Conservation (phyloP, 176 grass and related monocot genomes). For the Raddia distichophylla region DNA sequence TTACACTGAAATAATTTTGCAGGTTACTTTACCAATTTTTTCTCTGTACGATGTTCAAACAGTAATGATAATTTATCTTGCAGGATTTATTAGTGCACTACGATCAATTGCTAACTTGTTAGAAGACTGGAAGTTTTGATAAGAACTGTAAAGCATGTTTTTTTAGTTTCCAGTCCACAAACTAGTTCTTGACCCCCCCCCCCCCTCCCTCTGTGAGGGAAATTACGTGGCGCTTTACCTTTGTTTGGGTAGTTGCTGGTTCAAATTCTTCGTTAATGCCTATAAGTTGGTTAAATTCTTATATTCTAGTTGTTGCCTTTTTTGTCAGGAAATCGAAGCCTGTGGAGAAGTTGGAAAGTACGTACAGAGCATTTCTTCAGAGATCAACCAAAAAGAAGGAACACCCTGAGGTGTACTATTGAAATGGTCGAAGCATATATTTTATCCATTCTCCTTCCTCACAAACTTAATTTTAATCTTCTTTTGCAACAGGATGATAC, state of each 20-base stretch:
- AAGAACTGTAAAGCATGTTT: background rate
- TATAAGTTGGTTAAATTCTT: background rate
- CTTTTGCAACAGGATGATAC: slow-evolving; percentile 57
- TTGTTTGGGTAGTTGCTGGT: slow-evolving; percentile 14
- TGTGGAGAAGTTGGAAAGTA: slow-evolving; percentile 73
- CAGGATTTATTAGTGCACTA: background rate
- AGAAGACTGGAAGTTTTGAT: background rate
- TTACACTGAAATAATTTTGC: background rate
- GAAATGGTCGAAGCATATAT: background rate
- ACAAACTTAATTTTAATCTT: background rate
- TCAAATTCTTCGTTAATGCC: background rate
- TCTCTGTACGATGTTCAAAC: background rate
- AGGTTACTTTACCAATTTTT: background rate
- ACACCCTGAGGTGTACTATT: slow-evolving; percentile 52
- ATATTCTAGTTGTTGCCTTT: background rate
- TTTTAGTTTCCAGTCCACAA: slow-evolving; percentile 9
- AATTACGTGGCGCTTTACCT: background rate
- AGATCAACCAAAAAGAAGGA: slow-evolving; percentile 64
- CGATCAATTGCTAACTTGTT: background rate
- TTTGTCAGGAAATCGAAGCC: slow-evolving; percentile 63
- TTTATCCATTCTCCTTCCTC: background rate
- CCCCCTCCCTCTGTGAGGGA: no score
- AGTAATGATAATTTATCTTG: background rate
- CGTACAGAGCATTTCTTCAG: slow-evolving; percentile 71
- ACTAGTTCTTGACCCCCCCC: no score